Conservation (phyloP, 2,329 filamentous ascomycete species). For the Pseudogymnoascus sp. region DNA sequence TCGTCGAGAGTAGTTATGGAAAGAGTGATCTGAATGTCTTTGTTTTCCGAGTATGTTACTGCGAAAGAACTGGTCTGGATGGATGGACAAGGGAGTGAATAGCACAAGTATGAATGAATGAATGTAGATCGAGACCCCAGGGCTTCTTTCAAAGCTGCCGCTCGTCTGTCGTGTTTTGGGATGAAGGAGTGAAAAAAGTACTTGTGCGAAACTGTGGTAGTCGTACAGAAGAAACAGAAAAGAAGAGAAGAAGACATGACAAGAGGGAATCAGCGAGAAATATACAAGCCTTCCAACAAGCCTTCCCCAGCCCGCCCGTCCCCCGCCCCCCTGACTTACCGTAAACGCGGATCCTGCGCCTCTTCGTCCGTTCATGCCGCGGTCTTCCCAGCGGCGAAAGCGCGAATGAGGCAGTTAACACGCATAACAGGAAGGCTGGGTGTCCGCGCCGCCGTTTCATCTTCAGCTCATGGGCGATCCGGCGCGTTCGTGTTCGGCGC, state of each 20-base stretch:
- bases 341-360: not conserved
- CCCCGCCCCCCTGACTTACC: not conserved
- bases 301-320: not conserved
- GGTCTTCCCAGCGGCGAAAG: not conserved
- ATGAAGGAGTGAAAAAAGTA: not conserved
- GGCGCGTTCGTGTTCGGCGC: not conserved
- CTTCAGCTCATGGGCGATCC: not conserved
- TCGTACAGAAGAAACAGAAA: not conserved
- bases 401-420: not conserved
- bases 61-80: not conserved
- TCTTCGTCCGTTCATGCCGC: not conserved
- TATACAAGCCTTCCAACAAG: not conserved
- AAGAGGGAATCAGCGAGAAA: not conserved
- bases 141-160: conserved; percentile 1
- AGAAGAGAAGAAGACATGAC: not conserved
- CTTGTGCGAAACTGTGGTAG: not conserved
- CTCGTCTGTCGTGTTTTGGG: not conserved
- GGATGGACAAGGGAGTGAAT: not conserved
- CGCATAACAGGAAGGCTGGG: not conserved
- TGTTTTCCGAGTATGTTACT: not conserved
- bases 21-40: not conserved
- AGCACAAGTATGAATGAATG: not conserved
- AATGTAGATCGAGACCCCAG: conserved; percentile 1
- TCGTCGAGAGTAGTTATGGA: not conserved
- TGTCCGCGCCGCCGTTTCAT: not conserved